Base-by-base conservation (phyloP, 1,139 yeast genomes). In the Pichia sp. region DNA sequence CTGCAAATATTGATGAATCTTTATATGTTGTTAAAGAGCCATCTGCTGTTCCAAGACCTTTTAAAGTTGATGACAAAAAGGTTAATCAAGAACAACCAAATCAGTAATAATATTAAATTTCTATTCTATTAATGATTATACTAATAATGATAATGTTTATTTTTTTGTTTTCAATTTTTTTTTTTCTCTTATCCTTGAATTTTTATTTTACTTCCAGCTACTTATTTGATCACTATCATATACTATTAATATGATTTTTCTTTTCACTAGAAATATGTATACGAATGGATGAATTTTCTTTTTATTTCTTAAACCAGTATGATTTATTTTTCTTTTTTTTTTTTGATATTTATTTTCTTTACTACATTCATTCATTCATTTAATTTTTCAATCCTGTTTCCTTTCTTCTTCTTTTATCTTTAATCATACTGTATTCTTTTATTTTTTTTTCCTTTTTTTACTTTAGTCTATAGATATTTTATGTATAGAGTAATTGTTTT, bases 11-110 rank as follows among this genome's bases (percentile, higher is more conserved):
- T 57, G 98, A 91, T 66, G 81, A 79, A 63, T 73, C 83, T 14
- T 73, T 91, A 52, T 91, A 91, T 59, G 98, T 89, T 47, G 93
- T 93, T 34, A 89, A 84, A 49, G 78, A 85, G 59, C 73, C 73
- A 39, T 78, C 76, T 20, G 72, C 80, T 25, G 87, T 88, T 47
- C 96, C 96, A 53, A 80, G 79, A 58, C 96, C 96, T 18, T 84
- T 85, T 72, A 87, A 86, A 54, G 75, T 84, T 51, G 85, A 78
- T 32, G 46, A 41, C 40, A 50, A 50, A 40, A 74, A 74, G 57
- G 67, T 66, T 50, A 78, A 78, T 11, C 79, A 75, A 52, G 78
- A 77, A 25, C 66, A 35, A 27, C 57, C 48, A 38, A 50, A 55
- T 18, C 58, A 54, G 43, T 50, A 44, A 34, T 57, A 56, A 37